Evolutionary conservation across 345 rosid species (phyloP).

Genomic region (Turnera subulata): DNA sequence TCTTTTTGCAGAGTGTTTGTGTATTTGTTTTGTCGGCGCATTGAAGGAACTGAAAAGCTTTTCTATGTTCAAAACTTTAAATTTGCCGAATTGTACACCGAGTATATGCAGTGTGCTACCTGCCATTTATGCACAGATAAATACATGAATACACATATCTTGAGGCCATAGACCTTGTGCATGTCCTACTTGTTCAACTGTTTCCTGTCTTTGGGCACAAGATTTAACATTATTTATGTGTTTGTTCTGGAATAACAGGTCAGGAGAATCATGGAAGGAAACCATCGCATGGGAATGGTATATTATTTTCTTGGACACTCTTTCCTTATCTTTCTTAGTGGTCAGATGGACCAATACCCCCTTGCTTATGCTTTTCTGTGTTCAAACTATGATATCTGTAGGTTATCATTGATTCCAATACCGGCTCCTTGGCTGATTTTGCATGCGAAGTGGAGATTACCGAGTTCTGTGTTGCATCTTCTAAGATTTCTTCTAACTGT

Average conservation of each 20-base stretch:
- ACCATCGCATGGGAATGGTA: conserved; percentile 98
- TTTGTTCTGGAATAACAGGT: conserved; percentile 35
- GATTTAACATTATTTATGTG: background rate
- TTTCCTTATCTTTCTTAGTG: conserved; percentile 11
- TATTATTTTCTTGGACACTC: conserved; percentile 11
- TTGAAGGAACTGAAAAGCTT: no score
- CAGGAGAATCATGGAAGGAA: conserved; percentile 97
- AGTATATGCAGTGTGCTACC: no score
- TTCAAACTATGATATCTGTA: conserved; percentile 22
- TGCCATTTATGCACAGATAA: no score
- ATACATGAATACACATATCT: no score
- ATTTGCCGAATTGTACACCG: no score
- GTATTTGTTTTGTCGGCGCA: no score
- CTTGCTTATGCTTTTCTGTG: conserved; percentile 5
- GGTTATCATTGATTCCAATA: conserved; percentile 68
- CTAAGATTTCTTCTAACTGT: background rate
- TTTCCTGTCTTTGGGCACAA: background rate
- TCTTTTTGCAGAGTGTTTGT: no score
- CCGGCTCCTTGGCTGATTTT: conserved; percentile 70
- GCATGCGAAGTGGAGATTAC: conserved; percentile 99
- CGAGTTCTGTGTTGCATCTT: conserved; percentile 39
- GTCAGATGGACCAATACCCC: background rate
- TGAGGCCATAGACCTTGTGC: no score
- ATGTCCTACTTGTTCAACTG: no score
- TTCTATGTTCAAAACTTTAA: no score